phyloP scores from a whole-genome alignment of 495 filamentous ascomycete genomes.

The Neurospora sp. region DNA sequence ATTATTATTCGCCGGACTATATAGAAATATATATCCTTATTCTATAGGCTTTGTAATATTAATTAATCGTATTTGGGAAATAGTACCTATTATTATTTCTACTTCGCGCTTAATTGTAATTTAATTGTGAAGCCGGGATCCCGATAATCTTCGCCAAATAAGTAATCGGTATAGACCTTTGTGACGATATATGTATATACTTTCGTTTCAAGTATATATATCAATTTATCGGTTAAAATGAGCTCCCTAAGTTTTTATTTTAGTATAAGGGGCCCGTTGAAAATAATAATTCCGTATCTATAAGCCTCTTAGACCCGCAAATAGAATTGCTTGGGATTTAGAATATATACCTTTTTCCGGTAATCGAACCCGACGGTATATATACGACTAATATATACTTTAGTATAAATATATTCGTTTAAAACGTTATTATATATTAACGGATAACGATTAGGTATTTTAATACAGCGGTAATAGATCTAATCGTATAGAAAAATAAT shows the following conservation, averaged over 20 bases:
- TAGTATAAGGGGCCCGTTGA: not conserved
- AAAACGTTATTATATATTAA: not conserved
- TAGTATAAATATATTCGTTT: not conserved
- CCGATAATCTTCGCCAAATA: not conserved
- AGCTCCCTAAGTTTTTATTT: not conserved
- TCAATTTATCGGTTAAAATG: not conserved
- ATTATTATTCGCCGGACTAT: not conserved
- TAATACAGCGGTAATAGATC: not conserved
- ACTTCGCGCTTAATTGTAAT: not conserved
- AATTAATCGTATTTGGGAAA: not conserved
- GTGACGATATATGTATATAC: not conserved
- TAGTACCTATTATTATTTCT: not conserved
- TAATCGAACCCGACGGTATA: not conserved
- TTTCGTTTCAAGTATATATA: not conserved
- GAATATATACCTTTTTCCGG: not conserved
- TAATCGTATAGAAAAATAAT: not conserved
- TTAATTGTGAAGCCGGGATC: not conserved
- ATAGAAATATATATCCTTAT: not conserved
- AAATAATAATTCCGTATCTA: not conserved
- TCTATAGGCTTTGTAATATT: not conserved
- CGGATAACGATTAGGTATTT: not conserved
- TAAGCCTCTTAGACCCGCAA: not conserved
- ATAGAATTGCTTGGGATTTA: not conserved
- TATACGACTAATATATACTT: not conserved
- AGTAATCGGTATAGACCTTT: not conserved